Conservation (phyloP, 2,329 filamentous ascomycete species). For the Lecanicillium sp. region DNA sequence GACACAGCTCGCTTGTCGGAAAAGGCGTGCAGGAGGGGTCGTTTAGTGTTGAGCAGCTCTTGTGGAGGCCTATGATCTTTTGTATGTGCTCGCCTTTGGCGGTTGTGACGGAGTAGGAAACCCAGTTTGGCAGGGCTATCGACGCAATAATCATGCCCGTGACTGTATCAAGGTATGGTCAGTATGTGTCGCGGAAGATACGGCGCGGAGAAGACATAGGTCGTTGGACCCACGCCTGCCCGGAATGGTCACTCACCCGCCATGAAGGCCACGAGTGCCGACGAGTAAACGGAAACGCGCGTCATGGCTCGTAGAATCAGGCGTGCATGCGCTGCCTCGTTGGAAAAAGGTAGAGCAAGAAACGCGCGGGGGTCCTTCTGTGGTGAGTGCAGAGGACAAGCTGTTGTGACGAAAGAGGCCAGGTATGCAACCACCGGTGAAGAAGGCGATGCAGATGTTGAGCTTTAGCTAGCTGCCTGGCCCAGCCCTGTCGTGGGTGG, state of each 20-base stretch:
- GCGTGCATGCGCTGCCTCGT: not conserved
- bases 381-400: not conserved
- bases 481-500: too few species aligned
- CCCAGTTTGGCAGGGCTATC: conserved; percentile 64
- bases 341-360: too few species aligned
- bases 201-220: too few species aligned
- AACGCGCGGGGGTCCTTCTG: too few species aligned
- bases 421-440: too few species aligned
- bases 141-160: conserved; percentile 64
- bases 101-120: conserved; percentile 52
- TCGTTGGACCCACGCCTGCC: too few species aligned
- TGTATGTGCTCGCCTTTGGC: conserved; percentile 38
- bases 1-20: conserved; percentile 25
- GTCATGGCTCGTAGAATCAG: conserved; percentile 26
- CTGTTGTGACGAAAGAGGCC: not conserved
- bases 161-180: conserved; percentile 37
- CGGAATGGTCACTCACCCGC: conserved; percentile 28
- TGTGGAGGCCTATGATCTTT: conserved; percentile 70
- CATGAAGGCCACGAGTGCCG: conserved; percentile 33
- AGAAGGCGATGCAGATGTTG: too few species aligned
- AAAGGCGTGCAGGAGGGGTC: conserved; percentile 47
- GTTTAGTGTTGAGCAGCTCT: conserved; percentile 65
- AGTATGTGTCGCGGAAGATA: conserved; percentile 18
- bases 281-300: conserved; percentile 33
- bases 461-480: too few species aligned